Percentiles rank a stretch among this genome's conserved stretches.
Conservation (phyloP, 2,329 filamentous ascomycete genomes). For the Pseudocercospora fuligena region DNA sequence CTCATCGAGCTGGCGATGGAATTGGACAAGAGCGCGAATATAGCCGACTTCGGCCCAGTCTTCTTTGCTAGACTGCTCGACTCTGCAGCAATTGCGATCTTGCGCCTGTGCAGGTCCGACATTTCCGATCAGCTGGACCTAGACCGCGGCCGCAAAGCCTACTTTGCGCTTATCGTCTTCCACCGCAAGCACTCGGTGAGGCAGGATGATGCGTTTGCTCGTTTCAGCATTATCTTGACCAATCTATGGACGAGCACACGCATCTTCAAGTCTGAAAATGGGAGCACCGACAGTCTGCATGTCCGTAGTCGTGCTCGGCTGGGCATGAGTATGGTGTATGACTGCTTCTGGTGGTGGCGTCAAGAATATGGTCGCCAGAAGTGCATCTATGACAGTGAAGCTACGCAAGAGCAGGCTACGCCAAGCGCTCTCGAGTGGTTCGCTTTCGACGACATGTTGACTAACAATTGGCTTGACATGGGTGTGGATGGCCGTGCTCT, state of each 20-base stretch:
- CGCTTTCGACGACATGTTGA: not conserved
- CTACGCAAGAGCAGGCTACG: not conserved
- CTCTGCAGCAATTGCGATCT: not conserved
- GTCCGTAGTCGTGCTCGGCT: not conserved
- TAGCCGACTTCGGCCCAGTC: not conserved
- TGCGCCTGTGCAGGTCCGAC: not conserved
- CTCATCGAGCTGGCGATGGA: not conserved
- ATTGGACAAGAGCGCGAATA: not conserved
- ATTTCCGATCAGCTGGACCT: not conserved
- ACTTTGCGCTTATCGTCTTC: not conserved
- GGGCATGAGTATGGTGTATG: not conserved
- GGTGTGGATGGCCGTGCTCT: not conserved
- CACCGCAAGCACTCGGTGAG: not conserved
- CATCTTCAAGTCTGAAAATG: not conserved
- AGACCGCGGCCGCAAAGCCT: not conserved
- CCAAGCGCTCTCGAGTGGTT: not conserved
- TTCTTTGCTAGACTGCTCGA: not conserved
- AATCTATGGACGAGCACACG: not conserved
- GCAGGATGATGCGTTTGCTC: not conserved
- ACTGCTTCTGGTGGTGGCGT: not conserved
- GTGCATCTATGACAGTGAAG: not conserved
- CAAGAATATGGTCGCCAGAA: not conserved
- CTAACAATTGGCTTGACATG: not conserved
- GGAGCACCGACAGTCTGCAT: not conserved
- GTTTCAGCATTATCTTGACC: not conserved